Evolutionary conservation across 805 yeast genomes (phyloP), one percentile per base, ranked within the genome.

Genomic region (Cyberlindnera petersonii): DNA sequence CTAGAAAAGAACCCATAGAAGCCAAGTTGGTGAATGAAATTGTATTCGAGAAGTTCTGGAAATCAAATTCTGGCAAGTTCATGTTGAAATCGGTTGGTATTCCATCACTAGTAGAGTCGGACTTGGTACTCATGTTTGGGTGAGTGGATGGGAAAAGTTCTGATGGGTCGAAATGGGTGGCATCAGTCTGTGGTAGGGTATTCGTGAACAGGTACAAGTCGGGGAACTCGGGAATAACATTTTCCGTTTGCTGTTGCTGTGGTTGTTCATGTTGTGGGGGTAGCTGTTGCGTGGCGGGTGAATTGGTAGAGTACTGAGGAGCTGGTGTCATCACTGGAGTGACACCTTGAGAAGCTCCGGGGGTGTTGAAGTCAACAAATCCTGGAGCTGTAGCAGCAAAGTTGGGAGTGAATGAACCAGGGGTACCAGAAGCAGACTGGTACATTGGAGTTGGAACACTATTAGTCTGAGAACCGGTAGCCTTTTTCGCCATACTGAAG

Each of bases 201-300:
- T 52, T 52, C 2, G 60, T 56, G 33, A 56, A 56, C 8, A 56
- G 41, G 17, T 55, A 56, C 23, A 56, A 26, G 11, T 56, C 58
- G n/a, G 60, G 59, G 39, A 55, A 55, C 28, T 53, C 60, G 16
- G 32, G 19, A 5, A 9, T 22, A 23, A 40, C 18, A 19, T 20
- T 34, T 22, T 22, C 26, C 9, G 26, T 18, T 23, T 31, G 23
- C 10, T 24, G 35, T 6, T 22, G 38, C 26, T 23, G 45, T 14
- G 20, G 33, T 8, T 33, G 35, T 15, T 16, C 16, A 20, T 20
- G 32, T 18, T 33, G 9, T 28, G 5, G 14, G 14, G 20, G 38
- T 18, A 16, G 38, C n/a, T 29, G 29, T 9, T 24, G n/a, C 26
- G 28, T 18, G 28, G 27, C 21, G 28, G 19, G 10, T 8, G 35